Percentiles rank a stretch among this genome's conserved stretches.
phyloP scores from a whole-genome alignment of 345 rosid species.

The Murraya paniculata region DNA sequence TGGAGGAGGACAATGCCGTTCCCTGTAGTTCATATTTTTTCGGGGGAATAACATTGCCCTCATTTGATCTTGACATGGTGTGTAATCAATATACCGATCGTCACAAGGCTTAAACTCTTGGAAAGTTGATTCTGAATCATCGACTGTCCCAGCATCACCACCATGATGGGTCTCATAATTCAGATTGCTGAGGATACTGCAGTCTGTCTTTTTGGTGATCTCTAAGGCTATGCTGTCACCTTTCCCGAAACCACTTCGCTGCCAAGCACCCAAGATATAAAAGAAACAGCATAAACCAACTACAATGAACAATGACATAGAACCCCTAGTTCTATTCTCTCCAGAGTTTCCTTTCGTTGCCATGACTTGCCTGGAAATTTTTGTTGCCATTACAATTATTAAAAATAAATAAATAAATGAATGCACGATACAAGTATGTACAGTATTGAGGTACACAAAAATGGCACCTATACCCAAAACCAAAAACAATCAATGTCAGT shows the following conservation, averaged over 20 bases:
- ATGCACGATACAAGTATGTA: not conserved
- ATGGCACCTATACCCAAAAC: not conserved
- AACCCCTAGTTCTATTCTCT: constrained; percentile 41
- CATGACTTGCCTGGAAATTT: constrained; percentile 22
- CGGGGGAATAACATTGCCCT: constrained; percentile 64
- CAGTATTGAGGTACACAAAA: not conserved
- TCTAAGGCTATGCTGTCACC: constrained; percentile 54
- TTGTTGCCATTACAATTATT: not conserved
- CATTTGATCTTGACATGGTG: constrained; percentile 68
- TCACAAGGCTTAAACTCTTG: constrained; percentile 44
- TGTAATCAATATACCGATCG: constrained; percentile 47
- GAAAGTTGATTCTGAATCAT: constrained; percentile 23
- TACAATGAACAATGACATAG: constrained; percentile 41
- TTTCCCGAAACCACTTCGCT: constrained; percentile 66
- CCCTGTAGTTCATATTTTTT: constrained; percentile 58
- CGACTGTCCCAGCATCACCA: constrained; percentile 21
- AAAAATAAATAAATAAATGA: not conserved
- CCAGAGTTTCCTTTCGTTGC: constrained; percentile 31
- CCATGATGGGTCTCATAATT: constrained; percentile 51
- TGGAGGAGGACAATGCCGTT: constrained; percentile 62
- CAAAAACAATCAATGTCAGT: not conserved
- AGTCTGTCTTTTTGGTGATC: constrained; percentile 47
- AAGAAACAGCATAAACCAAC: constrained; percentile 58
- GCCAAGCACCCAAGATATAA: constrained; percentile 73
- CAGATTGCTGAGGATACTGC: constrained; percentile 42